A percentile compares a stretch with the other conserved stretches of the same genome.
phyloP scores from a whole-genome alignment of 2,329 filamentous ascomycete genomes.

The Fusarium veterinarium region DNA sequence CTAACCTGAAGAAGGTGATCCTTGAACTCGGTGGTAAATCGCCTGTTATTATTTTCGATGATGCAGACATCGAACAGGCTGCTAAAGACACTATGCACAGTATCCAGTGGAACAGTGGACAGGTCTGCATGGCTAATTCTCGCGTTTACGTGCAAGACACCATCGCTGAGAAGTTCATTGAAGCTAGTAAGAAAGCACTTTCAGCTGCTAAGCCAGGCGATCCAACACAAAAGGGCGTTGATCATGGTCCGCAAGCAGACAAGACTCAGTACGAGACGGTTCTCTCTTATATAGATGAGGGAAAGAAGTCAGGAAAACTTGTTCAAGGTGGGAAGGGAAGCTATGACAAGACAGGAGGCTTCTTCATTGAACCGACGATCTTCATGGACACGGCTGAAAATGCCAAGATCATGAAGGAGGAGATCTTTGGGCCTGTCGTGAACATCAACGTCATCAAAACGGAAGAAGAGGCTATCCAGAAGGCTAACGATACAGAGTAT shows the following conservation, averaged over 20 bases:
- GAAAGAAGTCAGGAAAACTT: conserved; percentile 15
- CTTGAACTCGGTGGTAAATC: conserved; percentile 77
- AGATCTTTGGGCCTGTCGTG: conserved; percentile 73
- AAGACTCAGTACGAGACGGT: conserved; percentile 26
- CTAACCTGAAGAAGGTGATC: conserved; percentile 72
- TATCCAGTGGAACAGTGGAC: conserved; percentile 66
- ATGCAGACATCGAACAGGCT: conserved; percentile 49
- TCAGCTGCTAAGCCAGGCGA: conserved; percentile 8
- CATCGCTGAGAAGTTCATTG: conserved; percentile 50
- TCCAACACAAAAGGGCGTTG: not conserved
- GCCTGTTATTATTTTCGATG: conserved; percentile 72
- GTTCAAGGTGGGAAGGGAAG: conserved; percentile 22
- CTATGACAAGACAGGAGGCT: conserved; percentile 13
- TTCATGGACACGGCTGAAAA: conserved; percentile 41
- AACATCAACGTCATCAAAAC: conserved; percentile 60
- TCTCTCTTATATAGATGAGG: conserved; percentile 27
- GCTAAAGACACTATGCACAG: conserved; percentile 61
- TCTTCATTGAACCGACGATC: conserved; percentile 33
- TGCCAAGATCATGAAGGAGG: conserved; percentile 65
- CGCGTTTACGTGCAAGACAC: conserved; percentile 67
- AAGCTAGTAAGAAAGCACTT: conserved; percentile 10
- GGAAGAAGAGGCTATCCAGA: conserved; percentile 48
- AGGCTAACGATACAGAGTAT: conserved; percentile 60
- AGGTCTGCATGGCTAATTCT: conserved; percentile 70
- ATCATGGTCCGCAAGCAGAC: conserved; percentile 33